Conservation (phyloP, 164 flowering plant species). For the Umbellularia californica region DNA sequence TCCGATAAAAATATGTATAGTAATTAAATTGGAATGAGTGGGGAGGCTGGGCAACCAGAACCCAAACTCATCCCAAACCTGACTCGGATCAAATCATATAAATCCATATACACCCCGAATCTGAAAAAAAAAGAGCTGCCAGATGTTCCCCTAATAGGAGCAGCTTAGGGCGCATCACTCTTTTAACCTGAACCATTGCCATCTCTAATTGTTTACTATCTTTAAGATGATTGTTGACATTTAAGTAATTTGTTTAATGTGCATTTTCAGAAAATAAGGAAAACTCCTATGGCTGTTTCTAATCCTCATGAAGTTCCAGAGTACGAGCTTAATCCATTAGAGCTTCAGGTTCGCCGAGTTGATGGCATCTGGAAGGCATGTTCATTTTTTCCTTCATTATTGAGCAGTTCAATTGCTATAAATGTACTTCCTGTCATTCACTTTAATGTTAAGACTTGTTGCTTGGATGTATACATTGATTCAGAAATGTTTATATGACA, state of each 20-base stretch:
- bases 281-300: conserved; percentile 86
- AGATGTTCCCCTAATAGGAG: no score
- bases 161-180: no score
- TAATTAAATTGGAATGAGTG: no score
- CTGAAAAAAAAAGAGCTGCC: no score
- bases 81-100: no score
- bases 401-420: neutral
- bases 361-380: conserved; percentile 85
- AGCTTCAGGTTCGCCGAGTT: conserved; percentile 77
- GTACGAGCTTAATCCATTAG: conserved; percentile 92
- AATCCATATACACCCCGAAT: no score
- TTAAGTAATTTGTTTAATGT: neutral
- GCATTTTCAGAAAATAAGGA: conserved; percentile 63
- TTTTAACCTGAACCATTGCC: neutral
- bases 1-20: no score
- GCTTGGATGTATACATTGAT: neutral
- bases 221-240: neutral
- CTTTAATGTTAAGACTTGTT: neutral
- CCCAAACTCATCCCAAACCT: no score
- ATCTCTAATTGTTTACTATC: neutral
- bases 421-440: neutral
- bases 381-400: conserved; percentile 9
- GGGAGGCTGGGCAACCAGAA: no score
- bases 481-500: no score
- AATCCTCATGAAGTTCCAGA: conserved; percentile 95